Evolutionary conservation across 768 basidiomycete species (phyloP), one percentile per base, ranked within the genome.

Genomic region (Inosperma sp.): DNA sequence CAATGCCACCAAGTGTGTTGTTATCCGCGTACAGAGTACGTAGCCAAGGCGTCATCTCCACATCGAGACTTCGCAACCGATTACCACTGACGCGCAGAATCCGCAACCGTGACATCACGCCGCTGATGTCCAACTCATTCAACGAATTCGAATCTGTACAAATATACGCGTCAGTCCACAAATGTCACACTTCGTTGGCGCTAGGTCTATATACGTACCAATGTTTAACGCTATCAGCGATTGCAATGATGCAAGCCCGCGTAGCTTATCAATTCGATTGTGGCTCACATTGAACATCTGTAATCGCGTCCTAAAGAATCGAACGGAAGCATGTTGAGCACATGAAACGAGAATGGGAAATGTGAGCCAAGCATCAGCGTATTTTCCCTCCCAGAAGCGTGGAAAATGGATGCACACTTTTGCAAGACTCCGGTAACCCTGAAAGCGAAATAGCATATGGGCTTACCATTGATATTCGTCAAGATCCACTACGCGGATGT

Each of bases 21-120:
- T 85, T 84, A 74, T 99, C 96, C 67, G 88, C 82, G 66, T 96
- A 97, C 12, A 99, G 79, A 63, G 90, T 95, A 57, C 93, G 82
- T 60, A 97, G 69, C 65, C 82, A 84, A 2, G 80, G 72, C 63
- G 88, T 80, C 29, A 73, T 68, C 27, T 75, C 75, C 57, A 78
- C 77, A 61, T 91, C 76, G 49, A 99, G 74, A 51, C 71, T 65
- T 44, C 75, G 68, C 57, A 99, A 68, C 31, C 81, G 77, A 70
- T 99, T 99, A 62, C 82, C 80, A 73, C 88, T 93, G 45, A 86
- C 72, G 26, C 91, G 85, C 46, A 98, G 79, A 41, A 91, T 84
- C n/a, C 89, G 83, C 57, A 99, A 68, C 56, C 78, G 80, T 26
- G 77, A 68, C 79, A 93, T 81, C 34, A 71, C 45, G 49, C 74